Conservation (phyloP, 495 filamentous ascomycete genomes). For the Hyaloscypha bicolor region DNA sequence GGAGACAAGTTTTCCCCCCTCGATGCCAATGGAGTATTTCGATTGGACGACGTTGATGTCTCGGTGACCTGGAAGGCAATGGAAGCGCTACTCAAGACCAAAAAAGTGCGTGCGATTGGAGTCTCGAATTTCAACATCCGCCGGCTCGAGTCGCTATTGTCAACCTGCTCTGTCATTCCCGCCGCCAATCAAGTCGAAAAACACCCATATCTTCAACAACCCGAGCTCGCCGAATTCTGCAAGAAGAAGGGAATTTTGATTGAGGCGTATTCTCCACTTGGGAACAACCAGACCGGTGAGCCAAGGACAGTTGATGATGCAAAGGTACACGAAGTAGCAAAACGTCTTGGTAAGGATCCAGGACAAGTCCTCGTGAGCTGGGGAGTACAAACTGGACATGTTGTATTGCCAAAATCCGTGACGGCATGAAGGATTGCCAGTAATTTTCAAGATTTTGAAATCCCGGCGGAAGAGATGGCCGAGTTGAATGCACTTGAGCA, state of each 20-base stretch:
- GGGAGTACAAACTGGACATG: constrained; percentile 48
- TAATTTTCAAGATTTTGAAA: constrained; percentile 36
- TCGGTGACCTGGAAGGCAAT: constrained; percentile 71
- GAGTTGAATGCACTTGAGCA: constrained; percentile 30
- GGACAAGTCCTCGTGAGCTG: constrained; percentile 46
- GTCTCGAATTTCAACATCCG: constrained; percentile 77
- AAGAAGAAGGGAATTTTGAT: constrained; percentile 69
- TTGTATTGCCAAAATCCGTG: constrained; percentile 50
- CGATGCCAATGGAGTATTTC: constrained; percentile 63
- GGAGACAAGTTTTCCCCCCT: constrained; percentile 63
- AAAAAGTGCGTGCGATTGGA: constrained; percentile 74
- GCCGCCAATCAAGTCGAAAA: constrained; percentile 91
- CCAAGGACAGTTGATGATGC: constrained; percentile 35
- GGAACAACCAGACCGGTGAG: constrained; percentile 52
- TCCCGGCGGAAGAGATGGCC: constrained; percentile 25
- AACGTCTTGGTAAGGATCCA: constrained; percentile 38
- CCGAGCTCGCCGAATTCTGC: constrained; percentile 76
- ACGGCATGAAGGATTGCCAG: constrained; percentile 44
- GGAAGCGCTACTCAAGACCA: constrained; percentile 66
- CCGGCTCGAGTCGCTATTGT: constrained; percentile 71
- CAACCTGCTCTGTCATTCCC: constrained; percentile 63
- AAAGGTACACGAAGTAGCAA: constrained; percentile 33
- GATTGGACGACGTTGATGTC: constrained; percentile 58
- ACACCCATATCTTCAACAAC: constrained; percentile 76
- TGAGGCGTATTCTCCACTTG: constrained; percentile 74